Base-by-base conservation (phyloP, 441 rosid species). In the Jatropha multifida region DNA sequence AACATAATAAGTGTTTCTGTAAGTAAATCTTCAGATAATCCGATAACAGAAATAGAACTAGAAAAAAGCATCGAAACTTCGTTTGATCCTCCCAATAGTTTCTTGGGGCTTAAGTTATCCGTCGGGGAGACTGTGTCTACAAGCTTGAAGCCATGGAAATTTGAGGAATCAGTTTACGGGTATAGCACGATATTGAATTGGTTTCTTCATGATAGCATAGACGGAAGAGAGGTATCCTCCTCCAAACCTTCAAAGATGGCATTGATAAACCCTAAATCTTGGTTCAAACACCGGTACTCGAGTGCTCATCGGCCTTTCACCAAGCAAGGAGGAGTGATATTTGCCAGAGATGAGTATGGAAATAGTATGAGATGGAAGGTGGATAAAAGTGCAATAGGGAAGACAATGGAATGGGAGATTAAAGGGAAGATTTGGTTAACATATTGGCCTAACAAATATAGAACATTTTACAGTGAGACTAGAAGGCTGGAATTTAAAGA, bases 401-500 rank as follows among this genome's bases (percentile, higher is more conserved):
- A 75, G 75, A 88, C 86, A 0, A 88, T 93, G 92, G 96, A 89
- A 81, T 92, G 89, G 88, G 99, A 94, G 56, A 80, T 94, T 15
- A 89, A 82, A 79, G 96, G 99, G 41, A 83, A 94, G 81, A 92
- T 94, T 84, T 92, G 96, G 92, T 65, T 91, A 70, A 94, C 96
- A 37, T 94, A 94, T 82, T 92, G 94, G 99, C 99, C 97, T 65
- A 91, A 94, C 55, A 94, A 88, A 78, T 83, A 88, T 66, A 88
- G 83, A 75, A 87, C 96, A 12, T 87, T 84, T 65, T 86, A 92
- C 63, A 86, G 74, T 69, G 99, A 93, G 70, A 93, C 99, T 41
- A 80, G 94, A 83, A 92, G 86, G 79, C 55, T 90, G 63, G 94
- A 94, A 71, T 92, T 94, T 52, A 85, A 79, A 78, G 99, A 94